Base-by-base conservation (phyloP, 23 red algal species). In the Agarophyton chilense region DNA sequence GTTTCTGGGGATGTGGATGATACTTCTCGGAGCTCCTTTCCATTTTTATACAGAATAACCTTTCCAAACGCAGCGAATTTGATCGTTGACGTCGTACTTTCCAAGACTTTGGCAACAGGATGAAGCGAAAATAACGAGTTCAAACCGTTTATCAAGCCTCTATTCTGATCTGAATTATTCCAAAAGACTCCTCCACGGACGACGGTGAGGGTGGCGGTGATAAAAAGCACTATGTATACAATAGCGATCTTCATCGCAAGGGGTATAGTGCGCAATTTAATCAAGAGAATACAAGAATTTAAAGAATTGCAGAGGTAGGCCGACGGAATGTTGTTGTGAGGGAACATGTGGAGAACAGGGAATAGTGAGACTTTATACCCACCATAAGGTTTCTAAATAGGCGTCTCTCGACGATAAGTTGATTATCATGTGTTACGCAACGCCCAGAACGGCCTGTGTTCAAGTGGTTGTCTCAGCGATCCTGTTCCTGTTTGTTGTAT, bases 1-100 rank as follows among this genome's bases (percentile, higher is more conserved):
- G 68, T 74, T 12, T 43, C 0, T 4, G 68, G 68, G 4, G 68
- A 1, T 28, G 68, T 46, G 2, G 43, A 46, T 26, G 43, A 46
- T 47, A 49, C 43, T 49, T 49, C 43, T 49, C 41, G 40, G 21
- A 46, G 14, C 14, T 43, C 38, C 68, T 74, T 47, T 0, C 68
- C 68, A 49, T 74, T 74, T 18, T 46, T 39, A 13, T 12, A 29
- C n/a, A 74, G 10, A 31, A 14, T 74, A 47, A 29, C 43, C 40
- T 47, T 49, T 29, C 40, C 68, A 74, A 46, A 28, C 10, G 68
- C 68, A 74, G 68, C 38, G 68, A 74, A 18, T 49, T 47, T 74
- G 43, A 74, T 74, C 2, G 68, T 49, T 26, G 68, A 43, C 2
- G 68, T 43, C 36, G 19, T 74, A 31, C 43, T 21, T 4, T 47